Conservation (phyloP, 306 rosid species). For the Trifolium dubium region DNA sequence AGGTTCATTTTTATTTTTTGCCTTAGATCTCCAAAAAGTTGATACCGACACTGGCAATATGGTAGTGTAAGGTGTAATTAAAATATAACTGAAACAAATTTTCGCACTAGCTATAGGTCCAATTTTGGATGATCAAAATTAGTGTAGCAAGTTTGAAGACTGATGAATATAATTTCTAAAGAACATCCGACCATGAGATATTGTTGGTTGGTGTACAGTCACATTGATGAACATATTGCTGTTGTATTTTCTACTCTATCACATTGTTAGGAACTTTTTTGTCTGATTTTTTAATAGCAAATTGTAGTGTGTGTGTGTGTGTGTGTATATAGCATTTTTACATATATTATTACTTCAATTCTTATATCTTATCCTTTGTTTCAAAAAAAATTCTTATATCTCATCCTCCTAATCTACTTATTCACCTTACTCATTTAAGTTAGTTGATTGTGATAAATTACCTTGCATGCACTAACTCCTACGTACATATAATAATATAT, state of each 20-base stretch:
- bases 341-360: not conserved
- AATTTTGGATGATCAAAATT: not conserved
- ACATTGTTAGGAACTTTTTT: conserved; percentile 28
- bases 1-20: too few species aligned
- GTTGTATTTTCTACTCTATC: conserved; percentile 40
- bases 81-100: too few species aligned
- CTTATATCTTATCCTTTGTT: too few species aligned
- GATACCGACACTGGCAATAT: too few species aligned
- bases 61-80: too few species aligned
- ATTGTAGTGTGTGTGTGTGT: too few species aligned
- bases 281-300: not conserved
- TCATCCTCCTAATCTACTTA: not conserved
- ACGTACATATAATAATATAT: too few species aligned
- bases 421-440: too few species aligned
- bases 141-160: conserved; percentile 10
- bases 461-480: too few species aligned
- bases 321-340: not conserved
- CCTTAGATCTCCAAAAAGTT: too few species aligned
- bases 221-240: conserved; percentile 27
- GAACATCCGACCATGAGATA: conserved; percentile 39
- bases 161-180: conserved; percentile 4
- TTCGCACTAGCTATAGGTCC: not conserved
- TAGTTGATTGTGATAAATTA: too few species aligned
- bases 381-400: too few species aligned
- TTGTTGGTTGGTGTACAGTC: conserved; percentile 52